Conservation (phyloP, 805 yeast genomes). For the Yarrowia hollandica region DNA sequence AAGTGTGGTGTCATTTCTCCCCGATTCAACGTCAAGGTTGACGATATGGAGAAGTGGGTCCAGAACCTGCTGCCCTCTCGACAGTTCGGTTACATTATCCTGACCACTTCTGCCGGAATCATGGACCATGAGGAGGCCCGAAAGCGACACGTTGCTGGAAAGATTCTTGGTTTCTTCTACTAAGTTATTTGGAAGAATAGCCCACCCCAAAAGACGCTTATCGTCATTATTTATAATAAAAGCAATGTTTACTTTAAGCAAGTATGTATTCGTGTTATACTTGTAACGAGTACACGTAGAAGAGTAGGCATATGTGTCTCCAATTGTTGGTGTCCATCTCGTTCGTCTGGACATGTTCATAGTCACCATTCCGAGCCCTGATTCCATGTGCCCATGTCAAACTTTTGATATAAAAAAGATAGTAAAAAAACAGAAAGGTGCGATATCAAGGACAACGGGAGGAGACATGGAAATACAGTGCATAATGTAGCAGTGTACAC, state of each 20-base stretch:
- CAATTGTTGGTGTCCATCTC: no score
- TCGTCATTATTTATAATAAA: constrained; percentile 15
- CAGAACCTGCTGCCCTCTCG: constrained; percentile 98
- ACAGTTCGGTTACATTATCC: constrained; percentile 97
- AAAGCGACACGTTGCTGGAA: constrained; percentile 99
- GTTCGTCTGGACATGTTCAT: no score
- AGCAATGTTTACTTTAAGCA: constrained; percentile 1
- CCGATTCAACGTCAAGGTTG: constrained; percentile 95
- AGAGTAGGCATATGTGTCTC: no score
- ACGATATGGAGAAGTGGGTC: constrained; percentile 97
- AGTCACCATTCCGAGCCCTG: no score
- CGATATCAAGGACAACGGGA: no score
- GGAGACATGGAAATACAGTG: no score
- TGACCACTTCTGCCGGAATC: constrained; percentile 98
- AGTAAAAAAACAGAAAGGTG: no score
- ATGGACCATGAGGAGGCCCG: constrained; percentile 99
- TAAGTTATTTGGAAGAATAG: constrained; percentile 43
- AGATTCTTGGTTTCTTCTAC: constrained; percentile 97
- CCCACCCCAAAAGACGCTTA: constrained; percentile 12
- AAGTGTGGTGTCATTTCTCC: constrained; percentile 99
- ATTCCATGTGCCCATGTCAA: no score
- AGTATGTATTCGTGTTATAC: no score
- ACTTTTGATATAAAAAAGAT: no score
- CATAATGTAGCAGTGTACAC: no score
- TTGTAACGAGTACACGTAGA: no score